A percentile compares a stretch with the other conserved stretches of the same genome.
phyloP scores from a whole-genome alignment of 768 basidiomycete species.

The Vishniacozyma victoriae region DNA sequence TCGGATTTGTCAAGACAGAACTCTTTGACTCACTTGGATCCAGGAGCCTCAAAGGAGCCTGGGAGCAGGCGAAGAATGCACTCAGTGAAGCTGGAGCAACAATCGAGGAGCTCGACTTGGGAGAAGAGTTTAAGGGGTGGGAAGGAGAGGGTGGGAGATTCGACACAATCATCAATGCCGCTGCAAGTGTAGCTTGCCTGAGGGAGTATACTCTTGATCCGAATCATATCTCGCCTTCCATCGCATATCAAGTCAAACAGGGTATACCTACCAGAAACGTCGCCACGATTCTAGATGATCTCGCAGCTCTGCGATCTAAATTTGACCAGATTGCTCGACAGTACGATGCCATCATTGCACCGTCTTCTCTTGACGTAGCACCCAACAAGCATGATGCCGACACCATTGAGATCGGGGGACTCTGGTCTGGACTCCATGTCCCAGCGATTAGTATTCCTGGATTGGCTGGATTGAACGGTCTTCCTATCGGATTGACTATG shows the following conservation, averaged over 20 bases:
- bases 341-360: constrained; percentile 40
- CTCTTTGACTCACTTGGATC: constrained; percentile 13
- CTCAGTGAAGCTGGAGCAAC: constrained; percentile 31
- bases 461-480: constrained; percentile 31
- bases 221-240: constrained; percentile 15
- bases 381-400: too few relatives aligned
- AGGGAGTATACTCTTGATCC: constrained; percentile 26
- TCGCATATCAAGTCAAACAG: constrained; percentile 29
- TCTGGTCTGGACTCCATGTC: constrained; percentile 41
- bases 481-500: constrained; percentile 44
- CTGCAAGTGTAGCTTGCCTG: constrained; percentile 31
- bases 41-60: constrained; percentile 14
- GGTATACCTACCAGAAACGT: constrained; percentile 13
- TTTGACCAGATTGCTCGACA: constrained; percentile 35
- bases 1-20: constrained; percentile 34
- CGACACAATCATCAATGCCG: neutral
- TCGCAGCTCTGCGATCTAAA: constrained; percentile 29
- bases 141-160: constrained; percentile 1
- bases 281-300: constrained; percentile 32
- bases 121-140: constrained; percentile 27
- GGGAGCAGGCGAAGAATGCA: constrained; percentile 23
- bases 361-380: constrained; percentile 35
- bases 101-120: constrained; percentile 38
- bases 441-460: constrained; percentile 39
- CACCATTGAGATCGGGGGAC: too few relatives aligned